Conservation (phyloP, 805 yeast genomes). For the Saccharomycopsis sp. region DNA sequence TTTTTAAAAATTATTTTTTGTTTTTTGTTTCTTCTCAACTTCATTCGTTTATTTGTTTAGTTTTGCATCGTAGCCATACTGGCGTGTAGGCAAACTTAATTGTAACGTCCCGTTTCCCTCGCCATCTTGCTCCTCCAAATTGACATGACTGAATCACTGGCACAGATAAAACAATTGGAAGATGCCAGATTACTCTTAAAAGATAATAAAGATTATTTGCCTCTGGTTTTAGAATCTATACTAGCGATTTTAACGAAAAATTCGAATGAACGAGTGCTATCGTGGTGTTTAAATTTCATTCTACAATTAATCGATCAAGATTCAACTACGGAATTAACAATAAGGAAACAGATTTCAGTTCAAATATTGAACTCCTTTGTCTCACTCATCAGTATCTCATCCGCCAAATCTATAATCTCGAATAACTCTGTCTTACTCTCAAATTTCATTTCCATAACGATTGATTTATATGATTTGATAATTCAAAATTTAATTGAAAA, state of each 20-base stretch:
- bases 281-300: constrained; percentile 11
- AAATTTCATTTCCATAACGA: constrained; percentile 6
- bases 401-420: not conserved
- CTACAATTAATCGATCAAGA: not conserved
- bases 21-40: no score
- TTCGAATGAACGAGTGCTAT: constrained; percentile 1
- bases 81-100: no score
- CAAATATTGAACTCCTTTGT: constrained; percentile 3
- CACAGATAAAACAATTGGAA: constrained; percentile 8
- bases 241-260: constrained; percentile 1
- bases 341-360: not conserved
- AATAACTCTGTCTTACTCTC: not conserved
- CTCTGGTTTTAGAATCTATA: constrained; percentile 7
- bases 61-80: no score
- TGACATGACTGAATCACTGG: constrained; percentile 8
- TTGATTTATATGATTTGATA: constrained; percentile 7
- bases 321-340: not conserved
- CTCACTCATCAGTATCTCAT: not conserved
- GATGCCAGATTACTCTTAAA: constrained; percentile 3
- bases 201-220: constrained; percentile 1
- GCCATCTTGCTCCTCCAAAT: no score
- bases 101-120: no score
- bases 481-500: constrained; percentile 1
- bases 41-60: no score
- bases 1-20: no score